Conservation (phyloP, 2,329 filamentous ascomycete species). For the Aspergillus sojae region DNA sequence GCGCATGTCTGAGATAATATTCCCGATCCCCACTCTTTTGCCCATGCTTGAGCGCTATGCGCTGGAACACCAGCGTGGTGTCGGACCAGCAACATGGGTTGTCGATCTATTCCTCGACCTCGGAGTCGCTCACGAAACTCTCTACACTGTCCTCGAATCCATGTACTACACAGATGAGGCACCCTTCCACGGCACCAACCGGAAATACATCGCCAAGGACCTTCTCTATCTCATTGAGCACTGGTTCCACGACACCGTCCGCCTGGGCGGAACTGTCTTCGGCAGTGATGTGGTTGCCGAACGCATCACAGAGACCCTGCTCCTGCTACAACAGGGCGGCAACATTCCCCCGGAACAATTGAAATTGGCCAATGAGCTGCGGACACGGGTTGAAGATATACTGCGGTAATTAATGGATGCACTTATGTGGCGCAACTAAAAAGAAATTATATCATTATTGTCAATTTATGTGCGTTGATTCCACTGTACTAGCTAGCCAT, state of each 20-base stretch:
- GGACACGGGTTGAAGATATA: slow-evolving; percentile 43
- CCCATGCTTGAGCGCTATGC: slow-evolving; percentile 60
- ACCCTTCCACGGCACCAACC: slow-evolving; percentile 63
- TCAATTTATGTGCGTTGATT: not conserved
- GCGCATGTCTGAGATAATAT: slow-evolving; percentile 58
- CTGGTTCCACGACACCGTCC: slow-evolving; percentile 63
- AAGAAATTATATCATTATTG: slow-evolving; percentile 4
- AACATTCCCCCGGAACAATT: slow-evolving; percentile 40
- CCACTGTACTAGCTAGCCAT: not conserved
- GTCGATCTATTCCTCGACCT: slow-evolving; percentile 68
- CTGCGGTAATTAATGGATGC: slow-evolving; percentile 33
- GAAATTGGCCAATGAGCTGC: slow-evolving; percentile 44
- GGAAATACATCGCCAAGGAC: slow-evolving; percentile 61
- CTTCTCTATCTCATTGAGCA: slow-evolving; percentile 62
- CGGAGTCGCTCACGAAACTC: slow-evolving; percentile 61
- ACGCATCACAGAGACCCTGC: slow-evolving; percentile 48
- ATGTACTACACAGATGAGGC: slow-evolving; percentile 69
- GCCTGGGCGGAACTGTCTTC: slow-evolving; percentile 58
- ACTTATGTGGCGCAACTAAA: slow-evolving; percentile 1
- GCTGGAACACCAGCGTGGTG: slow-evolving; percentile 51
- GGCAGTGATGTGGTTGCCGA: slow-evolving; percentile 62
- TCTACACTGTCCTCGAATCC: slow-evolving; percentile 64
- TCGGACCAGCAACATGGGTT: slow-evolving; percentile 59
- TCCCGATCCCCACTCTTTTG: slow-evolving; percentile 57
- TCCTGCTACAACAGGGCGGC: slow-evolving; percentile 48